phyloP scores from a whole-genome alignment of 768 basidiomycete species.

The Scleroderma bovista region DNA sequence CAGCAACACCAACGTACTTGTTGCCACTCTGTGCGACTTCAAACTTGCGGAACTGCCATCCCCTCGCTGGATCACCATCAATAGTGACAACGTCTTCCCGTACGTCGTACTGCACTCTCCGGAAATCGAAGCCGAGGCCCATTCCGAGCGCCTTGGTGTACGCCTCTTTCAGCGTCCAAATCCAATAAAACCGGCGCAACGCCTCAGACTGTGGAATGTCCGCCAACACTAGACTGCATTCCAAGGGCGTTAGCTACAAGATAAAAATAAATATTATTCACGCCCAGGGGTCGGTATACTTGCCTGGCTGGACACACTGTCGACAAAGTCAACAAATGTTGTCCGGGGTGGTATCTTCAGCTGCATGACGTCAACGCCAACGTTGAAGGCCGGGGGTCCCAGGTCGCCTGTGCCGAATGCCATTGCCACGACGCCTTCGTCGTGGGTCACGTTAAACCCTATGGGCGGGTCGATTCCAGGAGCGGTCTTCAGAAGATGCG shows the following conservation, averaged over 20 bases:
- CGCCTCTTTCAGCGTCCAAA: constrained; percentile 91
- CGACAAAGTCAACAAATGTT: constrained; percentile 55
- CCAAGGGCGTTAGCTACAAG: constrained; percentile 36
- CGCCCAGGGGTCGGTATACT: not conserved
- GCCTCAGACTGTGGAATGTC: constrained; percentile 44
- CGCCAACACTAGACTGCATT: constrained; percentile 29
- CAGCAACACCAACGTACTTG: constrained; percentile 62
- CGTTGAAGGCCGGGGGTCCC: constrained; percentile 47
- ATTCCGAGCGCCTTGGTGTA: constrained; percentile 85
- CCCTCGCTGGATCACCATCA: constrained; percentile 49
- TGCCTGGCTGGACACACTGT: constrained; percentile 63
- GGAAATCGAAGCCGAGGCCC: constrained; percentile 80
- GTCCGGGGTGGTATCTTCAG: constrained; percentile 55
- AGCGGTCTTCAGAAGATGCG: constrained; percentile 34
- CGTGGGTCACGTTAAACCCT: constrained; percentile 80
- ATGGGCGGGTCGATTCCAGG: constrained; percentile 47
- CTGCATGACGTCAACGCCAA: constrained; percentile 84
- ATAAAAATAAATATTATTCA: constrained; percentile 6
- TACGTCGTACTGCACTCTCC: constrained; percentile 67
- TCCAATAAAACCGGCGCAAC: constrained; percentile 65
- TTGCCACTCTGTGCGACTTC: constrained; percentile 42
- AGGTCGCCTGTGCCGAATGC: constrained; percentile 43
- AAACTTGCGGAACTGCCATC: constrained; percentile 70
- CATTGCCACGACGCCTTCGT: constrained; percentile 68
- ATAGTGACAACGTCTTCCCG: constrained; percentile 46